Evolutionary conservation across 345 rosid species (phyloP).

Genomic region (Clarkia xantiana): DNA sequence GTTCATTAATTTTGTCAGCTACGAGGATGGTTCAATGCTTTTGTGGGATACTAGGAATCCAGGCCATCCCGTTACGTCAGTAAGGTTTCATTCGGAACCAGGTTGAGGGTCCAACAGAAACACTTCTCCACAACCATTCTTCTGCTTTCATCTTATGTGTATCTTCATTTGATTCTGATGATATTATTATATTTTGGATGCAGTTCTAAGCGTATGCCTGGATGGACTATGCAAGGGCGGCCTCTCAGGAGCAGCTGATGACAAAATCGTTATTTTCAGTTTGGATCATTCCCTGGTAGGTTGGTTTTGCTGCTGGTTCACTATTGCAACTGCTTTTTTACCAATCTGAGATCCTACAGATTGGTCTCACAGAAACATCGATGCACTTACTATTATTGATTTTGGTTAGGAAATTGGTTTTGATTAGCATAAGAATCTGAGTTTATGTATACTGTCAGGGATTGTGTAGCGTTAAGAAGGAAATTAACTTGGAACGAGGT

Average conservation of each 20-base stretch:
- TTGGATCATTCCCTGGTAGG: conserved; percentile 54
- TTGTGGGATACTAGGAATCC: conserved; percentile 79
- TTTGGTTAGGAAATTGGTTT: neutral
- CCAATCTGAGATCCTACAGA: neutral
- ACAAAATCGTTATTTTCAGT: conserved; percentile 45
- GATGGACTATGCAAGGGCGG: conserved; percentile 65
- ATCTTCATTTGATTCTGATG: conserved; percentile 1
- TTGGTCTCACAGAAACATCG: neutral
- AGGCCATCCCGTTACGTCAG: conserved; percentile 43
- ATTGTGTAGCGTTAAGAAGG: conserved; percentile 54
- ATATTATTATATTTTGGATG: conserved; percentile 10
- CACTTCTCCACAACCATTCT: neutral
- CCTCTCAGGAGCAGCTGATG: conserved; percentile 85
- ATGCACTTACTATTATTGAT: neutral
- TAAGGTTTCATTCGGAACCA: conserved; percentile 83
- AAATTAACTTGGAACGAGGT: conserved; percentile 57
- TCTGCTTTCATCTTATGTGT: no score
- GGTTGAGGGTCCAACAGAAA: conserved; percentile 22
- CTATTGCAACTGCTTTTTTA: no score
- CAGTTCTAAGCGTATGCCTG: conserved; percentile 60
- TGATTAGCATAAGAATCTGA: neutral
- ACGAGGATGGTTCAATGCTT: conserved; percentile 78
- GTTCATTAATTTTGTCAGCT: conserved; percentile 22
- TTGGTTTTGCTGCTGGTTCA: neutral
- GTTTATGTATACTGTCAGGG: conserved; percentile 27